A percentile compares a stretch with the other conserved stretches of the same genome.
These are phyloP conservation scores for Chytridiales sp. DNA, from an alignment of 371 early-diverging fungal species.

Conservation along the genomic window DNA sequence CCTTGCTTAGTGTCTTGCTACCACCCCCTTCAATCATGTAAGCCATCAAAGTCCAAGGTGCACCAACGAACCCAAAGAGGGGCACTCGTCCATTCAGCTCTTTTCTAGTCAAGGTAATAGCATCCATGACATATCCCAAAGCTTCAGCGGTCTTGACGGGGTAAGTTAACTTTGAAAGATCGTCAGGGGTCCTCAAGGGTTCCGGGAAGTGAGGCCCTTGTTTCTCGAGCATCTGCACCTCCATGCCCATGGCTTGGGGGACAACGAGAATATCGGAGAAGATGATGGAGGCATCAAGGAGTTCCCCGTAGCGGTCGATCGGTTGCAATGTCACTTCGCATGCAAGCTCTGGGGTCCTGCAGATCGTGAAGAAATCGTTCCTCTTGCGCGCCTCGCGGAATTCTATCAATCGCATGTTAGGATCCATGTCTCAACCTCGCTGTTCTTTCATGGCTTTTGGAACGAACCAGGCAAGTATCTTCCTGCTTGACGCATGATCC, in stretches of 20 bases:
- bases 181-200: conserved; percentile 73
- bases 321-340: conserved; percentile 95
- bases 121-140: conserved; percentile 91
- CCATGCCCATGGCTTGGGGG: conserved; percentile 95
- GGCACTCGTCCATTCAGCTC: conserved; percentile 85
- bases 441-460: conserved; percentile 20
- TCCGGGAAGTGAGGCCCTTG: conserved; percentile 91
- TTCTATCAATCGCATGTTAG: conserved; percentile 53
- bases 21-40: conserved; percentile 99
- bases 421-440: not conserved
- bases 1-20: conserved; percentile 83
- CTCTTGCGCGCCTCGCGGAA: conserved; percentile 81
- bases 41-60: conserved; percentile 97
- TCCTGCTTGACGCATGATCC: conserved; percentile 99
- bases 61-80: conserved; percentile 93
- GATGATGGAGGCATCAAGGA: conserved; percentile 96
- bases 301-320: conserved; percentile 83
- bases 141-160: conserved; percentile 70
- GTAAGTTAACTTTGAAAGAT: conserved; percentile 60
- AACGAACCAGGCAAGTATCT: conserved; percentile 87
- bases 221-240: conserved; percentile 89
- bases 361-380: conserved; percentile 92
- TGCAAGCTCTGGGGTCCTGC: conserved; percentile 90
- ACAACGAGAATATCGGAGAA: conserved; percentile 97
- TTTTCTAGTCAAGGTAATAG: conserved; percentile 89